Conservation (phyloP, 805 yeast species). For the Saturnispora dispora region DNA sequence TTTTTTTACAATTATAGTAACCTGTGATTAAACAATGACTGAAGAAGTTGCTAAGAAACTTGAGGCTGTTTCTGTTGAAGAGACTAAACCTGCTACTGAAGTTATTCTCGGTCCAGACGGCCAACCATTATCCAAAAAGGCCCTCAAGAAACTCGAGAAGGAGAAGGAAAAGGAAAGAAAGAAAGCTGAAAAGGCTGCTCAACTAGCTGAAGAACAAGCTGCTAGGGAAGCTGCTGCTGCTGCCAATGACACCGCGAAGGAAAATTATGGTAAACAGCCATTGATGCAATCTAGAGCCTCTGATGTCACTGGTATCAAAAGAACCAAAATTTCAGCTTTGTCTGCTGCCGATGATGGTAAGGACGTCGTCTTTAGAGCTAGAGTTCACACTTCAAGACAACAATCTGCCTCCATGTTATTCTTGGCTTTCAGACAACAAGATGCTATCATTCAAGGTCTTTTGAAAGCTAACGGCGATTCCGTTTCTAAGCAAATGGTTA, state of each 20-base stretch:
- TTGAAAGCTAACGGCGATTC: constrained; percentile 61
- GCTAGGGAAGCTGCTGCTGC: constrained; percentile 58
- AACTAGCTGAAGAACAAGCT: constrained; percentile 78
- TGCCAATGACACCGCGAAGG: constrained; percentile 81
- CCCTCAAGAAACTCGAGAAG: constrained; percentile 87
- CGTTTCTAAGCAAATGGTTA: constrained; percentile 90
- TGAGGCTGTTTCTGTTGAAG: constrained; percentile 19
- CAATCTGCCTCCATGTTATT: constrained; percentile 95
- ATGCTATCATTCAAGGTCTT: constrained; percentile 72
- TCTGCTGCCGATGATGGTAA: constrained; percentile 61
- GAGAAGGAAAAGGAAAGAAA: constrained; percentile 87
- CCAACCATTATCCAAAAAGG: constrained; percentile 84
- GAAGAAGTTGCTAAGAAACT: constrained; percentile 25
- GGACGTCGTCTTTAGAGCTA: constrained; percentile 80
- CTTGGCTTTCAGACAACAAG: constrained; percentile 86
- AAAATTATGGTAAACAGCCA: constrained; percentile 82
- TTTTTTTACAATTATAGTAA: not conserved
- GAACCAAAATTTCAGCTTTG: constrained; percentile 51
- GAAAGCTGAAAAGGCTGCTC: constrained; percentile 88
- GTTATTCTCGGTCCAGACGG: constrained; percentile 48
- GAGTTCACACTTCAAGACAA: constrained; percentile 87
- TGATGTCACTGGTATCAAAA: constrained; percentile 52
- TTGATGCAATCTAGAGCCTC: constrained; percentile 56
- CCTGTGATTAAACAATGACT: constrained; percentile 15
- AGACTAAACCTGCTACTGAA: constrained; percentile 11